A percentile compares a stretch with the other conserved stretches of the same genome.
phyloP scores from a whole-genome alignment of 805 yeast genomes.

The Scheffersomyces stipitis region DNA sequence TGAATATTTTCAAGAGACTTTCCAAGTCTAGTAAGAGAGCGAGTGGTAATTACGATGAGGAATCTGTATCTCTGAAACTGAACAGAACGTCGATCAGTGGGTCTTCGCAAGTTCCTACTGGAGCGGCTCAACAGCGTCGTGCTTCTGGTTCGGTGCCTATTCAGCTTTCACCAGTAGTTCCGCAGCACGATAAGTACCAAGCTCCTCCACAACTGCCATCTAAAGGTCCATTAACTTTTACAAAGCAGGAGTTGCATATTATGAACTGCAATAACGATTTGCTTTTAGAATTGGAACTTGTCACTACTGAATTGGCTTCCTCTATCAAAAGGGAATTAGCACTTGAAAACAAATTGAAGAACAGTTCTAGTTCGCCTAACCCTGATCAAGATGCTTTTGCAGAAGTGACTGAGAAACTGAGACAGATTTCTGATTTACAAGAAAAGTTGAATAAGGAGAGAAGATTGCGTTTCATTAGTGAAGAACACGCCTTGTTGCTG shows the following conservation, averaged over 20 bases:
- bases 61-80: neutral
- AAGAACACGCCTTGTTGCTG: constrained; percentile 60
- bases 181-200: neutral
- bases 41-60: constrained; percentile 10
- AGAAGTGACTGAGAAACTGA: constrained; percentile 33
- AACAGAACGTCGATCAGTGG: neutral
- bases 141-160: neutral
- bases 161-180: neutral
- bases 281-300: constrained; percentile 62
- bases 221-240: constrained; percentile 31
- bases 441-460: constrained; percentile 64
- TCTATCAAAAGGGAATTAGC: constrained; percentile 69
- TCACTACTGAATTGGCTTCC: constrained; percentile 70
- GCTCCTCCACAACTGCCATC: constrained; percentile 4
- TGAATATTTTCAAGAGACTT: constrained; percentile 32
- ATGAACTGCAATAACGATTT: constrained; percentile 59
- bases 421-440: constrained; percentile 50
- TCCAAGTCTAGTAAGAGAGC: constrained; percentile 28
- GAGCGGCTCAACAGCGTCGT: neutral
- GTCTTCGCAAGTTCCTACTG: neutral
- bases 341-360: constrained; percentile 47
- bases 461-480: constrained; percentile 64
- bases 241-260: constrained; percentile 62
- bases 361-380: constrained; percentile 1
- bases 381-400: constrained; percentile 27